Percentiles rank a stretch among this genome's conserved stretches.
Conservation (phyloP, 345 rosid genomes). For the Citrus trifoliata region DNA sequence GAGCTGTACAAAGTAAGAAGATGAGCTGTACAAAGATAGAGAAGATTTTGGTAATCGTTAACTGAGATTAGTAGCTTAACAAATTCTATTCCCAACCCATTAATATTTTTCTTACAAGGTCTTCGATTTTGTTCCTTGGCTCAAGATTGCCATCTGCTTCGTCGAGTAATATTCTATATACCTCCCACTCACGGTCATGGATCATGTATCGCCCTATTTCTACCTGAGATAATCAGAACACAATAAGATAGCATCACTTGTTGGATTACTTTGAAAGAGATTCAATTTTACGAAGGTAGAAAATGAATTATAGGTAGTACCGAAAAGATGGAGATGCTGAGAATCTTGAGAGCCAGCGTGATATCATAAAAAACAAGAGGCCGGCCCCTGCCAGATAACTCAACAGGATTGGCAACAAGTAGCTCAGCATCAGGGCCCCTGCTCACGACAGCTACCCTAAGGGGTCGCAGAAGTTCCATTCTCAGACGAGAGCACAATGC, state of each 20-base stretch:
- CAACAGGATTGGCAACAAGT: constrained; percentile 77
- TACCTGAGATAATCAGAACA: constrained; percentile 32
- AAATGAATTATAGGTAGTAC: constrained; percentile 23
- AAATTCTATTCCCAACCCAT: constrained; percentile 62
- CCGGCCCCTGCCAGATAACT: constrained; percentile 62
- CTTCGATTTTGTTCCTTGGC: constrained; percentile 54
- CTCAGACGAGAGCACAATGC: constrained; percentile 57
- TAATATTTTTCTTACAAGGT: constrained; percentile 39
- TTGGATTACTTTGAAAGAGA: neutral
- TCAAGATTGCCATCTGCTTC: constrained; percentile 41
- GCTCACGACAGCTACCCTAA: constrained; percentile 56
- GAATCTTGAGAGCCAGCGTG: constrained; percentile 52
- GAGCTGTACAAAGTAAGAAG: neutral
- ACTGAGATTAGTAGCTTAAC: neutral
- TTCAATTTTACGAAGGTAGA: neutral
- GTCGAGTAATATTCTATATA: constrained; percentile 55
- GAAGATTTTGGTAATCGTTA: neutral
- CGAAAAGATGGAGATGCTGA: constrained; percentile 47
- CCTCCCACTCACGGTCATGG: constrained; percentile 59
- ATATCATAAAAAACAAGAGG: constrained; percentile 72
- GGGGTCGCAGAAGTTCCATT: constrained; percentile 58
- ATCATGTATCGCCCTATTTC: constrained; percentile 65
- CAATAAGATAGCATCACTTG: neutral
- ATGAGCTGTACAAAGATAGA: neutral
- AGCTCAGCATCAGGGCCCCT: constrained; percentile 68